These are phyloP conservation scores for Fusarium mangiferae DNA, from an alignment of 2,329 filamentous ascomycete genomes.

Conservation along the genomic window DNA sequence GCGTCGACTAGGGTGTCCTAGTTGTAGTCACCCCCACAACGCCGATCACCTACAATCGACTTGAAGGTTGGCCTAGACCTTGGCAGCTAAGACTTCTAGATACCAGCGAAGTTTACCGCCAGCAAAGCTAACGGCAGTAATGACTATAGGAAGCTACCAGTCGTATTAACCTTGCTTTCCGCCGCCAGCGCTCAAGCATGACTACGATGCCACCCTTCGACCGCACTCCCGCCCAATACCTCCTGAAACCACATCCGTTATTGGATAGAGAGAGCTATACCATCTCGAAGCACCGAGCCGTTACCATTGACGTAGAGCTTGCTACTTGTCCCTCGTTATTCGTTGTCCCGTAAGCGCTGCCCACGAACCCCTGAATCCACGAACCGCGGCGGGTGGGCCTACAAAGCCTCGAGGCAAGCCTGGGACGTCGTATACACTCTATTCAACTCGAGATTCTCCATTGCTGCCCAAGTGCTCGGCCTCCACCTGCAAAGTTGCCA, in stretches of 20 bases:
- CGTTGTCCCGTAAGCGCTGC: not conserved
- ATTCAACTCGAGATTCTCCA: too few relatives aligned
- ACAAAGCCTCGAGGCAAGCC: not conserved
- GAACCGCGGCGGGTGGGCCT: not conserved
- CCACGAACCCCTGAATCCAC: not conserved
- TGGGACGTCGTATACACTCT: not conserved
- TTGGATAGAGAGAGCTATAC: not conserved
- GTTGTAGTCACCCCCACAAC: too few relatives aligned
- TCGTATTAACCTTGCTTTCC: not conserved
- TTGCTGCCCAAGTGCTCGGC: not conserved
- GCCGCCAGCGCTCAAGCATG: not conserved
- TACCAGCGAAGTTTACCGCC: too few relatives aligned
- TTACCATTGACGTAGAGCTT: not conserved
- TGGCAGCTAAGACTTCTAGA: too few relatives aligned
- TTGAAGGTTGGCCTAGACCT: not conserved
- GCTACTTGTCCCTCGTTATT: not conserved
- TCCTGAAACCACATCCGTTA: too few relatives aligned
- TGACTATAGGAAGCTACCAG: not conserved
- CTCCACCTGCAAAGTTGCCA: not conserved
- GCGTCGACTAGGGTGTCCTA: too few relatives aligned
- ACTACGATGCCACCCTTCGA: not conserved
- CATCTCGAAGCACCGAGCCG: not conserved
- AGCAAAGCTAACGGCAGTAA: not conserved
- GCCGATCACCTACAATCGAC: not conserved
- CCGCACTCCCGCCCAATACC: not conserved